These are phyloP conservation scores for Orobanche coerulescens DNA, from an alignment of 257 asterid genomes.

Conservation along the genomic window DNA sequence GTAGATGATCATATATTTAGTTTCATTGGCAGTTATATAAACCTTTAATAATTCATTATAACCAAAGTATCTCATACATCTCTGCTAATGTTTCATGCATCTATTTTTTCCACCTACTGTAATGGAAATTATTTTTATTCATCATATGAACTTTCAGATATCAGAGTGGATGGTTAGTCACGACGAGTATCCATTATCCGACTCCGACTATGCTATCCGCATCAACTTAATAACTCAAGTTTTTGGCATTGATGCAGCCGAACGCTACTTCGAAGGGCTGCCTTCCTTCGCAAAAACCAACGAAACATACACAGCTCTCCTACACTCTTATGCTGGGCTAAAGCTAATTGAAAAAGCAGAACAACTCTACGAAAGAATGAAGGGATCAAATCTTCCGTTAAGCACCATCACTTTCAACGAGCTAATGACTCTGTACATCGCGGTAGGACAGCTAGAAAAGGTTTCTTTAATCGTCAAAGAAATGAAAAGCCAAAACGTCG, in stretches of 20 bases:
- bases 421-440: slow-evolving; percentile 80
- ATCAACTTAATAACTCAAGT: slow-evolving; percentile 78
- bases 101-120: slow-evolving; percentile 7
- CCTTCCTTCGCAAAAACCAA: slow-evolving; percentile 59
- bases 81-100: neutral
- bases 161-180: slow-evolving; percentile 91
- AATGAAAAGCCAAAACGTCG: slow-evolving; percentile 51
- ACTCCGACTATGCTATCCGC: slow-evolving; percentile 76
- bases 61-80: neutral
- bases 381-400: slow-evolving; percentile 49
- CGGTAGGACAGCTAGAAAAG: slow-evolving; percentile 77
- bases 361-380: slow-evolving; percentile 50
- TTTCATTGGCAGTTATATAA: too few relatives aligned
- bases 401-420: slow-evolving; percentile 76
- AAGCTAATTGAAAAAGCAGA: slow-evolving; percentile 75
- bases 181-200: slow-evolving; percentile 51
- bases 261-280: slow-evolving; percentile 75
- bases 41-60: neutral
- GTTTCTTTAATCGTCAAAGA: slow-evolving; percentile 49
- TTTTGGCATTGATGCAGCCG: slow-evolving; percentile 90
- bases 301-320: slow-evolving; percentile 89
- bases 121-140: slow-evolving; percentile 6
- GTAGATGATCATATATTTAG: too few relatives aligned
- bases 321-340: slow-evolving; percentile 66
- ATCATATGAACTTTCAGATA: slow-evolving; percentile 43